These are phyloP conservation scores for Tieghemiomyces parasiticus DNA, from an alignment of 192 early-diverging fungal species.

Conservation along the genomic window DNA sequence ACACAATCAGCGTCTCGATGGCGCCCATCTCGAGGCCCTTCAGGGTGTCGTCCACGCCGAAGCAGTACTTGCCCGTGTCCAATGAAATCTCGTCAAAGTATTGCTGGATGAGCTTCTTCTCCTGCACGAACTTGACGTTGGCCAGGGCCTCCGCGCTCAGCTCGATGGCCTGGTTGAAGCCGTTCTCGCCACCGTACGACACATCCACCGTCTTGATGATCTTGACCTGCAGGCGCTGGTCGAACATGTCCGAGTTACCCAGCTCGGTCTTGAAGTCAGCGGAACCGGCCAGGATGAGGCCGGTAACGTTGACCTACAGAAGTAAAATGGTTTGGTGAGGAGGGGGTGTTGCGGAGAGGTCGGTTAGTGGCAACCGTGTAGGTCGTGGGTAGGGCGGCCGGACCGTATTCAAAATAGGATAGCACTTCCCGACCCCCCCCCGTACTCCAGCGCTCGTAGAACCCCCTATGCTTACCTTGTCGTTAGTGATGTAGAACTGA, in stretches of 20 bases:
- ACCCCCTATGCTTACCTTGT: constrained; percentile 49
- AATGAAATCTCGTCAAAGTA: constrained; percentile 97
- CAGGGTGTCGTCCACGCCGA: constrained; percentile 90
- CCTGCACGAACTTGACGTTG: constrained; percentile 98
- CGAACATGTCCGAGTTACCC: constrained; percentile 89
- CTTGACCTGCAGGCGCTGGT: constrained; percentile 76
- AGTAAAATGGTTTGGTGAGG: too few relatives aligned
- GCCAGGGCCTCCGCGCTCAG: constrained; percentile 77
- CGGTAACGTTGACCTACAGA: constrained; percentile 50
- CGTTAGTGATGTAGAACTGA: constrained; percentile 87
- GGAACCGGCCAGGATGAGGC: constrained; percentile 90
- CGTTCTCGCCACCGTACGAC: constrained; percentile 98
- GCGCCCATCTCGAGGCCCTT: constrained; percentile 93
- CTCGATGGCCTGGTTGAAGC: constrained; percentile 96
- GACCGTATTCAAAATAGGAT: too few relatives aligned
- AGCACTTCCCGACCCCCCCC: too few relatives aligned
- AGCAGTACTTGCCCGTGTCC: constrained; percentile 93
- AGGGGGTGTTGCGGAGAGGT: too few relatives aligned
- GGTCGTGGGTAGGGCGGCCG: too few relatives aligned
- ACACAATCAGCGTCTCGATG: constrained; percentile 97
- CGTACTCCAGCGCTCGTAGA: too few relatives aligned
- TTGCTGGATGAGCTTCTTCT: constrained; percentile 89
- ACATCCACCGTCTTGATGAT: constrained; percentile 93
- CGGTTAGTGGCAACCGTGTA: too few relatives aligned
- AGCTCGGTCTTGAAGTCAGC: constrained; percentile 99